Conservation (phyloP, 2,329 filamentous ascomycete genomes). For the Phialophora chinensis region DNA sequence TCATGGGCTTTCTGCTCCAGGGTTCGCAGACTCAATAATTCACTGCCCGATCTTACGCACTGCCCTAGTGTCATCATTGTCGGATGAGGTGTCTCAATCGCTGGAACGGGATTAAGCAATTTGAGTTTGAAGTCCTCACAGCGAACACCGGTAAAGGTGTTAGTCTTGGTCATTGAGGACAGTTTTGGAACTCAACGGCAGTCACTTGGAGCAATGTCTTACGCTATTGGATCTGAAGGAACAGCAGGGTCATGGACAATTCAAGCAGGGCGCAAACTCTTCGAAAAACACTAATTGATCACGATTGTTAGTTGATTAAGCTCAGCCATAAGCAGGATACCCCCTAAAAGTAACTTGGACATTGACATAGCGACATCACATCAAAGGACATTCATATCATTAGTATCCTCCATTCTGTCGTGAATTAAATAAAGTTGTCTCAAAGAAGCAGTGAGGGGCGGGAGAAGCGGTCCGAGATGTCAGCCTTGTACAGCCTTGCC, state of each 20-base stretch:
- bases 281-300: not conserved
- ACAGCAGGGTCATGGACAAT: not conserved
- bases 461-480: not conserved
- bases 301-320: not conserved
- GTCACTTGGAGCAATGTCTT: not conserved
- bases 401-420: not conserved
- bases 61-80: not conserved
- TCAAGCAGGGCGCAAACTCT: not conserved
- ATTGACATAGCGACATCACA: conserved; percentile 9
- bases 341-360: conserved; percentile 12
- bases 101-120: not conserved
- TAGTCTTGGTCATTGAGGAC: not conserved
- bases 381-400: not conserved
- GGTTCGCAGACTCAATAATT: not conserved
- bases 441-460: not conserved
- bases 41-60: not conserved
- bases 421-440: not conserved
- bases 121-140: not conserved
- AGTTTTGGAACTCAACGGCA: not conserved
- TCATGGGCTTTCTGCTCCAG: not conserved
- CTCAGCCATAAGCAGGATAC: conserved; percentile 10
- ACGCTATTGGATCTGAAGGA: not conserved
- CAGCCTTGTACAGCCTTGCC: not conserved
- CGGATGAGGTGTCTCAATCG: not conserved
- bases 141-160: not conserved